These are phyloP conservation scores for Schwanniomyces polymorphus DNA, from an alignment of 805 yeast species.

Conservation along the genomic window DNA sequence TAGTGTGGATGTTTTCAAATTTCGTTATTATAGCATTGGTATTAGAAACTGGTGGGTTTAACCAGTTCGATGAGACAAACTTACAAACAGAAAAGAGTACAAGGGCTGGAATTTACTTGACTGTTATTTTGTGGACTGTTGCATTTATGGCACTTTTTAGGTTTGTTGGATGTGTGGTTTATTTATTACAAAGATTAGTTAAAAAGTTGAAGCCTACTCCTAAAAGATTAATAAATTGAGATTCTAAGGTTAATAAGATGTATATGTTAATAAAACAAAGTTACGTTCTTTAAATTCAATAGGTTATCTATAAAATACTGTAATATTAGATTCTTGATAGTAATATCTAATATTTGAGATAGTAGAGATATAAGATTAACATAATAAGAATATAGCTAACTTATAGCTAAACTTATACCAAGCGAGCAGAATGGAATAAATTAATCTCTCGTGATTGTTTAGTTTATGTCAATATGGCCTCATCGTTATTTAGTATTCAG, in stretches of 20 bases:
- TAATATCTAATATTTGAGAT: too few species aligned
- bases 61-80: constrained; percentile 33
- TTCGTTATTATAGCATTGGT: constrained; percentile 42
- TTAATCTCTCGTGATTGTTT: too few species aligned
- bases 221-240: background rate
- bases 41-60: constrained; percentile 44
- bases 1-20: constrained; percentile 46
- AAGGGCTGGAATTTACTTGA: constrained; percentile 43
- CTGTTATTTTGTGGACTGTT: constrained; percentile 60
- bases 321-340: too few species aligned
- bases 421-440: too few species aligned
- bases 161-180: constrained; percentile 52
- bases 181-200: constrained; percentile 40
- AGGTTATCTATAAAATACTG: too few species aligned
- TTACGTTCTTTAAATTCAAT: too few species aligned
- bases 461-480: too few species aligned
- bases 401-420: too few species aligned
- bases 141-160: constrained; percentile 61
- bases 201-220: constrained; percentile 18
- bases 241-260: background rate
- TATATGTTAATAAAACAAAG: background rate
- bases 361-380: too few species aligned
- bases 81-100: constrained; percentile 27
- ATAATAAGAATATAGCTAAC: too few species aligned
- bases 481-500: too few species aligned